Percentiles rank a stretch among this genome's conserved stretches.
phyloP scores from a whole-genome alignment of 441 rosid species.

The Rhodomyrtus psidioides region DNA sequence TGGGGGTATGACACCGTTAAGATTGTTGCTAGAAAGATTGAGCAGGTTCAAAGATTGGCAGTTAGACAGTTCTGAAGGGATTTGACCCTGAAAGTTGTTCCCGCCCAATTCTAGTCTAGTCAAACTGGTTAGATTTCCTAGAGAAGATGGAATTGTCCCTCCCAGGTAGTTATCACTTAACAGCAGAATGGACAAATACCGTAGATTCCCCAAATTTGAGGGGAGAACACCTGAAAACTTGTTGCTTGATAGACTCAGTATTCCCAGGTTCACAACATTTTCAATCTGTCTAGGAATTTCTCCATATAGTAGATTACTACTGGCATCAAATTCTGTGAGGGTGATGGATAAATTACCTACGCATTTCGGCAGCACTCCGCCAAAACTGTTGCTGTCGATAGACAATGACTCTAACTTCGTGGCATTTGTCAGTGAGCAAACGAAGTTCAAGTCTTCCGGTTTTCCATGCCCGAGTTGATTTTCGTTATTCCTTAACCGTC shows the following conservation, averaged over 20 bases:
- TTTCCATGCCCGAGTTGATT: constrained; percentile 5
- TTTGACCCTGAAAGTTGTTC: not conserved
- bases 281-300: not conserved
- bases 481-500: too few species aligned
- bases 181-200: fast-evolving
- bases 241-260: not conserved
- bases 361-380: not conserved
- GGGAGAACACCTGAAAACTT: not conserved
- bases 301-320: not conserved
- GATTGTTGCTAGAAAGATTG: not conserved
- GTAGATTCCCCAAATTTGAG: not conserved
- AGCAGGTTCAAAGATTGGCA: fast-evolving
- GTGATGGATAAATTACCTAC: not conserved
- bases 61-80: not conserved
- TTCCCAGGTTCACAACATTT: not conserved
- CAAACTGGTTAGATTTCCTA: not conserved
- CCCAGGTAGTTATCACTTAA: not conserved
- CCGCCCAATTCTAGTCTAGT: fast-evolving
- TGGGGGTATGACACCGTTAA: not conserved
- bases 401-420: not conserved
- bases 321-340: fast-evolving
- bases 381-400: not conserved
- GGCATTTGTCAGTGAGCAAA: constrained; percentile 3
- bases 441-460: not conserved
- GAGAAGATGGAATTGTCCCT: not conserved